A percentile compares a stretch with the other conserved stretches of the same genome.
These are phyloP conservation scores for Stellera chamaejasme DNA, from an alignment of 345 rosid genomes.

Conservation along the genomic window DNA sequence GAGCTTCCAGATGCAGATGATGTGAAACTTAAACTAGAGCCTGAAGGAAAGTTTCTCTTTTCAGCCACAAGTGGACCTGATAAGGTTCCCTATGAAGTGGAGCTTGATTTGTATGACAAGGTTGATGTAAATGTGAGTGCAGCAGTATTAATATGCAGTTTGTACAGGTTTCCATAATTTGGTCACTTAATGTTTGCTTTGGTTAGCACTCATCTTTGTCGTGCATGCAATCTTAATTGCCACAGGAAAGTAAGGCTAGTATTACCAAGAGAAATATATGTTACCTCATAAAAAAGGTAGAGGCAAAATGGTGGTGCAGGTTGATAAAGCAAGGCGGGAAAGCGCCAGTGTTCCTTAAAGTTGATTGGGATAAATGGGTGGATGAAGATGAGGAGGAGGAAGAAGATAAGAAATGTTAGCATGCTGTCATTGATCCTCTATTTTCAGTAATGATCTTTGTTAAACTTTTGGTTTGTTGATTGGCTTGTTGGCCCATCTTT, in stretches of 20 bases:
- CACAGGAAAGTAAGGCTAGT: slow-evolving; percentile 48
- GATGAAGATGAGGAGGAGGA: slow-evolving; percentile 54
- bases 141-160: neutral
- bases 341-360: slow-evolving; percentile 40
- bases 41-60: slow-evolving; percentile 46
- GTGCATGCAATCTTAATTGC: neutral
- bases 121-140: slow-evolving; percentile 39
- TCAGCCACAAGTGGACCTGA: slow-evolving; percentile 40
- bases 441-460: neutral
- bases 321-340: slow-evolving; percentile 37
- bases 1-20: slow-evolving; percentile 50
- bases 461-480: neutral
- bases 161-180: neutral
- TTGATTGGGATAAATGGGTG: slow-evolving; percentile 64
- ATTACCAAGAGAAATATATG: slow-evolving; percentile 32
- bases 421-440: neutral
- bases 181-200: neutral
- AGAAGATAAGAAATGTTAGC: slow-evolving; percentile 17
- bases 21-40: slow-evolving; percentile 47
- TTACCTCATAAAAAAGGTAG: slow-evolving; percentile 41
- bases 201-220: neutral
- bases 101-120: slow-evolving; percentile 35
- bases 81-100: slow-evolving; percentile 38
- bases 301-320: slow-evolving; percentile 53
- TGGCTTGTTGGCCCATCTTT: slow-evolving; percentile 7